phyloP scores from a whole-genome alignment of 805 yeast genomes.

The Candida sonorensis region DNA sequence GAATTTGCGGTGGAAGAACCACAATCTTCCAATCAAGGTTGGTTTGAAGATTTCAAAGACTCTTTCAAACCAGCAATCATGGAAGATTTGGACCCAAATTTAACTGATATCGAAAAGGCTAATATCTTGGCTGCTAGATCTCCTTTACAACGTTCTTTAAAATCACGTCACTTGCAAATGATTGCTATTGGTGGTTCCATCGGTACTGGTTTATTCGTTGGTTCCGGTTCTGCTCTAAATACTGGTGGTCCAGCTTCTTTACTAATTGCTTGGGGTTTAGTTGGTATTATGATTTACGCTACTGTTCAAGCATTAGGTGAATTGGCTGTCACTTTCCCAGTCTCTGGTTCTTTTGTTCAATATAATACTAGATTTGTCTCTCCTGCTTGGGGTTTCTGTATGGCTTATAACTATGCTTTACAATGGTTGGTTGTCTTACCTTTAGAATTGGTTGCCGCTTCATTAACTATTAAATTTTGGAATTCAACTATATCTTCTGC shows the following conservation, averaged over 20 bases:
- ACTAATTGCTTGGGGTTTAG: conserved; percentile 51
- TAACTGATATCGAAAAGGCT: conserved; percentile 39
- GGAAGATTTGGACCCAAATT: conserved; percentile 37
- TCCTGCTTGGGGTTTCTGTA: conserved; percentile 54
- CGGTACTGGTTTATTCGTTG: conserved; percentile 79
- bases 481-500: conserved; percentile 38
- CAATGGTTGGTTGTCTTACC: conserved; percentile 52
- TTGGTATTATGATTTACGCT: conserved; percentile 54
- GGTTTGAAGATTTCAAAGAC: conserved; percentile 21
- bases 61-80: conserved; percentile 25
- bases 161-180: conserved; percentile 67
- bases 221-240: conserved; percentile 55
- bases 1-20: conserved; percentile 7
- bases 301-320: conserved; percentile 65
- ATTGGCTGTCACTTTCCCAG: conserved; percentile 56
- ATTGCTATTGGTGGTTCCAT: conserved; percentile 81
- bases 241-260: conserved; percentile 73
- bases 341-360: conserved; percentile 55
- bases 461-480: conserved; percentile 47
- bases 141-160: conserved; percentile 45
- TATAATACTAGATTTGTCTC: conserved; percentile 55
- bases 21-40: conserved; percentile 2
- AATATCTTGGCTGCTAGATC: conserved; percentile 41
- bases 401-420: conserved; percentile 52
- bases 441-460: conserved; percentile 48